Evolutionary conservation across 2,329 filamentous ascomycete genomes (phyloP).

Genomic region (Coniella lustricola): DNA sequence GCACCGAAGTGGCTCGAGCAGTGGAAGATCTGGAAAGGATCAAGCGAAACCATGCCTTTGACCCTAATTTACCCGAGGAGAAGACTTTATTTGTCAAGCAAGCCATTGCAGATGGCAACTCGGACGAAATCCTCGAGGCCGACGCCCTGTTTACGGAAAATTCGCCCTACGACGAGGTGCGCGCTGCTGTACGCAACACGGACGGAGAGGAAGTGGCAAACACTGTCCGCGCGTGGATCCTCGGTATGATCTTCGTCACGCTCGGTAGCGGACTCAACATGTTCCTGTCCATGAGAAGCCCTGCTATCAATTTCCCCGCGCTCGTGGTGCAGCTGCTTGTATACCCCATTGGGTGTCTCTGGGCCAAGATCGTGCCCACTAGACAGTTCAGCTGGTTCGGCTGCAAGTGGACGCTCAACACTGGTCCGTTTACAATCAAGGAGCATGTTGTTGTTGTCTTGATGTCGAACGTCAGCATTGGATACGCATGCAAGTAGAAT

Average conservation of each 20-base stretch:
- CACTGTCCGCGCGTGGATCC: slow-evolving; percentile 37
- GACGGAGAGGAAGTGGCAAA: slow-evolving; percentile 37
- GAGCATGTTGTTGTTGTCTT: slow-evolving; percentile 38
- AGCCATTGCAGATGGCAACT: slow-evolving; percentile 25
- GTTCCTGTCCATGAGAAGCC: slow-evolving; percentile 29
- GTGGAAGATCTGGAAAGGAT: slow-evolving; percentile 23
- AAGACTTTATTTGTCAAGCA: slow-evolving; percentile 27
- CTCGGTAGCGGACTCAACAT: slow-evolving; percentile 33
- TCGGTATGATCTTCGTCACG: slow-evolving; percentile 37
- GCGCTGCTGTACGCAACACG: slow-evolving; percentile 36
- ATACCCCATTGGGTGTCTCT: slow-evolving; percentile 36
- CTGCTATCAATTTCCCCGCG: slow-evolving; percentile 30
- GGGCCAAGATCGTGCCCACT: slow-evolving; percentile 35
- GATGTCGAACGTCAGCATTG: slow-evolving; percentile 35
- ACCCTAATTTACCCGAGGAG: slow-evolving; percentile 28
- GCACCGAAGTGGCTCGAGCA: slow-evolving; percentile 9
- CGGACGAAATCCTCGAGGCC: slow-evolving; percentile 24
- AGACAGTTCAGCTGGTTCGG: slow-evolving; percentile 35
- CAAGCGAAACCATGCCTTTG: slow-evolving; percentile 27
- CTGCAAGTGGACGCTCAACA: slow-evolving; percentile 34
- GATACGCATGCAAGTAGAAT: background rate
- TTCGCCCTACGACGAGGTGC: slow-evolving; percentile 34
- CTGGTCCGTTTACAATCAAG: slow-evolving; percentile 39
- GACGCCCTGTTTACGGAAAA: slow-evolving; percentile 28
- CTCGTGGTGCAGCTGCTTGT: slow-evolving; percentile 34